Evolutionary conservation across 2,329 filamentous ascomycete species (phyloP).

Genomic region (Lithohypha guttulata): DNA sequence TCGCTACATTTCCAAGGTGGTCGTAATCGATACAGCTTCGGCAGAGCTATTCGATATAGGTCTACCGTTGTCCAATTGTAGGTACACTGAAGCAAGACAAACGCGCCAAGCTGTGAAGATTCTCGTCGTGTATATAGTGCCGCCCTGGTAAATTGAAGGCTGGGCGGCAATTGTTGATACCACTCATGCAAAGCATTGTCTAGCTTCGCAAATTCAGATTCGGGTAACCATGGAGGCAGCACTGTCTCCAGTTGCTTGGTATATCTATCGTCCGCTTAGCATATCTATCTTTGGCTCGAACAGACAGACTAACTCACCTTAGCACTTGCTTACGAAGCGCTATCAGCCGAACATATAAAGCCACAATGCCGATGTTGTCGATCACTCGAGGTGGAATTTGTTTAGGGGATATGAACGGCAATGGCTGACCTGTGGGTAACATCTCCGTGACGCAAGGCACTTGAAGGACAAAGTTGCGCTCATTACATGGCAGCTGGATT

Average conservation of each 20-base stretch:
- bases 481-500: slow-evolving; percentile 23
- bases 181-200: slow-evolving; percentile 33
- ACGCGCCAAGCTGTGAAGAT: slow-evolving; percentile 37
- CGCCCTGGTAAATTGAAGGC: slow-evolving; percentile 35
- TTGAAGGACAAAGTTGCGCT: slow-evolving; percentile 25
- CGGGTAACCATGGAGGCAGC: slow-evolving; percentile 34
- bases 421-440: slow-evolving; percentile 18
- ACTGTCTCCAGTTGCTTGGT: slow-evolving; percentile 33
- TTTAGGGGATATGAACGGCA: slow-evolving; percentile 12
- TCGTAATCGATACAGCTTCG: slow-evolving; percentile 35
- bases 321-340: slow-evolving; percentile 9
- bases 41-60: slow-evolving; percentile 39
- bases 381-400: slow-evolving; percentile 6
- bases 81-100: slow-evolving; percentile 38
- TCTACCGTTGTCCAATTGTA: slow-evolving; percentile 39
- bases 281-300: neutral
- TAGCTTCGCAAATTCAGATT: slow-evolving; percentile 35
- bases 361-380: slow-evolving; percentile 11
- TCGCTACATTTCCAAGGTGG: slow-evolving; percentile 8
- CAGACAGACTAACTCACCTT: neutral
- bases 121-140: slow-evolving; percentile 39
- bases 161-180: slow-evolving; percentile 35
- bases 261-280: slow-evolving; percentile 24
- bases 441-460: slow-evolving; percentile 25
- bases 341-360: slow-evolving; percentile 10